phyloP scores from a whole-genome alignment of 192 early-diverging fungal species.

The Coemansia sp. region DNA sequence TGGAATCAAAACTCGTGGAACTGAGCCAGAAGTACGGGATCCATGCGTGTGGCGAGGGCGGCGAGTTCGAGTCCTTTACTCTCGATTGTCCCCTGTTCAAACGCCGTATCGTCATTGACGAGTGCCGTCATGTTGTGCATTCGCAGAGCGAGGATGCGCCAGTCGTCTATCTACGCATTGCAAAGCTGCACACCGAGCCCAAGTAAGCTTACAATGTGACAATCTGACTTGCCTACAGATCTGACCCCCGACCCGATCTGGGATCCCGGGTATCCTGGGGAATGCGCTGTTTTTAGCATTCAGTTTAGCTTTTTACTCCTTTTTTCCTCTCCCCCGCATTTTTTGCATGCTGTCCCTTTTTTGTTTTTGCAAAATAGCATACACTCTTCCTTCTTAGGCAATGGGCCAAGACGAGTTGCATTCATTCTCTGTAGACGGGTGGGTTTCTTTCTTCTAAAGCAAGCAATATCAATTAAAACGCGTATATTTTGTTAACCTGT shows the following conservation, averaged over 20 bases:
- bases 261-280: no score
- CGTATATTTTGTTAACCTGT: not conserved
- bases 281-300: no score
- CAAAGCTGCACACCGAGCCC: conserved; percentile 65
- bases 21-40: conserved; percentile 74
- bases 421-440: no score
- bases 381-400: no score
- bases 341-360: no score
- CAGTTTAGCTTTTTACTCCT: no score
- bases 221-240: no score
- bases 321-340: no score
- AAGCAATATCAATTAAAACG: not conserved
- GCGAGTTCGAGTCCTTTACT: conserved; percentile 95
- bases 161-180: conserved; percentile 80
- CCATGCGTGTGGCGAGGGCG: conserved; percentile 96
- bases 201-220: conserved; percentile 47
- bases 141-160: conserved; percentile 80
- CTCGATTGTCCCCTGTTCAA: conserved; percentile 92
- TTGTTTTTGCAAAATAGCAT: no score
- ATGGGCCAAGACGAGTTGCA: no score
- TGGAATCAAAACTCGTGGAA: conserved; percentile 72
- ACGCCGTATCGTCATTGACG: conserved; percentile 73
- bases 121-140: conserved; percentile 72
- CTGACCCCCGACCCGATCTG: no score
- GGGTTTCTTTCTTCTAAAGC: no score